These are phyloP conservation scores for Colletotrichum liriopes DNA, from an alignment of 2,329 filamentous ascomycete genomes.

Conservation along the genomic window DNA sequence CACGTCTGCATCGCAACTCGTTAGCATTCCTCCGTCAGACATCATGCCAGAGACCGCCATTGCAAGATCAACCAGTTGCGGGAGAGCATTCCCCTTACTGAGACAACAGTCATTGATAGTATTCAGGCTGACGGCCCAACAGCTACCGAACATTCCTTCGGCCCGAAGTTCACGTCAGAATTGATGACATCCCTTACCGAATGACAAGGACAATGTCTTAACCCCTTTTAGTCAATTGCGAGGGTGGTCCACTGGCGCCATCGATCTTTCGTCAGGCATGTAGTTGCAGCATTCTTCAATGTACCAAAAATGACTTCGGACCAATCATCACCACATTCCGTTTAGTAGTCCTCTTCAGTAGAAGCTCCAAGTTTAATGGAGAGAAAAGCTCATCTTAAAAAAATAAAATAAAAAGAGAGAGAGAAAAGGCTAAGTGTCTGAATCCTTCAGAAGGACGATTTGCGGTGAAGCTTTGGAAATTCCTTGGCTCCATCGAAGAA, in stretches of 20 bases:
- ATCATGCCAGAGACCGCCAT: not conserved
- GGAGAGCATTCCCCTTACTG: no score
- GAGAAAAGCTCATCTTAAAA: not conserved
- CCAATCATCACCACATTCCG: not conserved
- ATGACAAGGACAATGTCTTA: not conserved
- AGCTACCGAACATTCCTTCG: not conserved
- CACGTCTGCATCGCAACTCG: not conserved
- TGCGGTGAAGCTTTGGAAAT: not conserved
- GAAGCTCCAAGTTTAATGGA: not conserved
- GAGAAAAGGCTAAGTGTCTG: no score
- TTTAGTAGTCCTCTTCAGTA: not conserved
- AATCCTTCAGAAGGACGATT: not conserved
- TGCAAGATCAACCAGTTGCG: no score
- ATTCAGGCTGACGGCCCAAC: not conserved
- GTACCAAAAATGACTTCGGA: no score
- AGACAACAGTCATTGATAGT: not conserved
- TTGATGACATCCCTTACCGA: not conserved
- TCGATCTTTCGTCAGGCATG: not conserved
- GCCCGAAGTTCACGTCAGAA: not conserved
- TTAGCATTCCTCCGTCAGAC: not conserved
- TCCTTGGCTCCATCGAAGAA: not conserved
- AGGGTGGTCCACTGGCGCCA: not conserved
- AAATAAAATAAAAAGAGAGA: not conserved
- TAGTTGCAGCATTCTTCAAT: not conserved
- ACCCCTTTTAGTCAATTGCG: no score